Evolutionary conservation across 192 early-diverging fungal species (phyloP), one percentile per base, ranked within the genome.

Genomic region (Phycomyces blakesleeanus): DNA sequence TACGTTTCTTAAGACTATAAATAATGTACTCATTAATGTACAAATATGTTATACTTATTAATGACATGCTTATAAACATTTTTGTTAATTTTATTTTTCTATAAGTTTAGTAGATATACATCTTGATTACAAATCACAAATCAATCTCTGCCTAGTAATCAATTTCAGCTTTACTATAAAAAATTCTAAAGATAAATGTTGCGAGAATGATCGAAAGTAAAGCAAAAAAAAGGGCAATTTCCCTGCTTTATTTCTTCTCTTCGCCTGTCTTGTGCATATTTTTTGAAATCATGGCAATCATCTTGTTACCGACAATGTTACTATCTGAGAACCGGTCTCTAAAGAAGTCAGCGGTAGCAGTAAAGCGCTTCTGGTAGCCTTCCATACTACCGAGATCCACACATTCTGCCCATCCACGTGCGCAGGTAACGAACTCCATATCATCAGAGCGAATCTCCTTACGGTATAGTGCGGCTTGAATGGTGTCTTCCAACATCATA

Each of bases 391-490:
- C 91, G 55, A 88, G 63, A 22, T 83, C 85, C 54, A 98, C 93
- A 62, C 89, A 91, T 70, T 97, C 92, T 24, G 90, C 93, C 97
- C 97, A 98, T 27, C 93, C 94, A 29, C 83, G 79, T 2, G 91
- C 90, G 8, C 92, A 89, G n/a, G 91, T 88, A 70, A 91, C 91
- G 63, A 97, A 98, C 65, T 94, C 93, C 80, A 90, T 83, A 60
- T 93, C 91, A 64, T 91, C 90, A 15, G 87, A 78, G 58, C 87
- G 83, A 64, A 86, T 88, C 38, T 93, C 84, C 58, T 84, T 81
- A 66, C 83, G 79, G 37, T 82, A 79, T 14, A 98, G 61, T 3
- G 96, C 94, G 1, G 93, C 86, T 50, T 87, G 73, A 55, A 98
- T 92, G 6, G 93, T 81, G 51, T 92, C 90, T 54, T 96, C 85